Percentiles rank a stretch among this genome's conserved stretches.
phyloP scores from a whole-genome alignment of 1,284 basidiomycete genomes.

The Apiotrichum mycotoxinovorans region DNA sequence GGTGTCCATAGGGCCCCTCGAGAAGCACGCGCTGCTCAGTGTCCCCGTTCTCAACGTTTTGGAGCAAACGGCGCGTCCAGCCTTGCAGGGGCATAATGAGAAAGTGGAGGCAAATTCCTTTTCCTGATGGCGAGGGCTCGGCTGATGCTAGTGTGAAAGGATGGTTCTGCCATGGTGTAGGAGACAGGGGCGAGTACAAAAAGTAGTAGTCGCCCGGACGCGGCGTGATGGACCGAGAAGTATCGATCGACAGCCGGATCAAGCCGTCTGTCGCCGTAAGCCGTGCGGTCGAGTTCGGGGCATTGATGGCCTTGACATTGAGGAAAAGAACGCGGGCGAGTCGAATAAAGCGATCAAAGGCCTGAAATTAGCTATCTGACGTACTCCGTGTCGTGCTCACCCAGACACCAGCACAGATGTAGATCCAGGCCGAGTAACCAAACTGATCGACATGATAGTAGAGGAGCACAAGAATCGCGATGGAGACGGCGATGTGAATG shows the following conservation, averaged over 20 bases:
- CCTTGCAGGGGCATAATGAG: slow-evolving; percentile 23
- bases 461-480: slow-evolving; percentile 22
- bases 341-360: slow-evolving; percentile 5
- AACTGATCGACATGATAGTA: slow-evolving; percentile 29
- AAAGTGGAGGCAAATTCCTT: slow-evolving; percentile 20
- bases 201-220: slow-evolving; percentile 31
- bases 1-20: slow-evolving; percentile 37
- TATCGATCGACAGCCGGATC: slow-evolving; percentile 23
- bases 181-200: slow-evolving; percentile 22
- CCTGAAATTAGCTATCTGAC: neutral
- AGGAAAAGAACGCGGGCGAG: slow-evolving; percentile 20
- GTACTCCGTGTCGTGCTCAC: slow-evolving; percentile 15
- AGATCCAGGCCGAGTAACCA: slow-evolving; percentile 23
- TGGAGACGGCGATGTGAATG: slow-evolving; percentile 27
- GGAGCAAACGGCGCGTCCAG: slow-evolving; percentile 18
- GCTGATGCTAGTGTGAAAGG: slow-evolving; percentile 30
- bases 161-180: slow-evolving; percentile 33
- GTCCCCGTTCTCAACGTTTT: neutral
- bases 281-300: neutral
- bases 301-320: slow-evolving; percentile 15
- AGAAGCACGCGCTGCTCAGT: slow-evolving; percentile 13
- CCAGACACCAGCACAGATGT: slow-evolving; percentile 30
- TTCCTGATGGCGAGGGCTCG: neutral
- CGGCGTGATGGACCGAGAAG: slow-evolving; percentile 15
- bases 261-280: slow-evolving; percentile 8